Evolutionary conservation across 106 monocot species (phyloP).

Genomic region (Dioscorea zingiberensis): DNA sequence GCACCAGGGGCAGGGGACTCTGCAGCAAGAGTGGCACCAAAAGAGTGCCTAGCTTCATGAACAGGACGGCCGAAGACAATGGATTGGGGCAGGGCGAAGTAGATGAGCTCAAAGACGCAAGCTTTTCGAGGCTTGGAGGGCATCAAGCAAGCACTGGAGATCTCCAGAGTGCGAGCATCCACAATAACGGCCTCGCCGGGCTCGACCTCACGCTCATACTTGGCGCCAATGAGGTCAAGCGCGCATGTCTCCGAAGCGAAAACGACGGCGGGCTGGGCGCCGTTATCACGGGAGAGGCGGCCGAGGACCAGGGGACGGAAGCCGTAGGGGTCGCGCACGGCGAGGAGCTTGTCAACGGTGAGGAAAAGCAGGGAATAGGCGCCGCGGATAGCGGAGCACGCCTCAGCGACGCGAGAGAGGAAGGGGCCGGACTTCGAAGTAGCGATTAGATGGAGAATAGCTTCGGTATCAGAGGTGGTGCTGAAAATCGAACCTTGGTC

Average conservation of each 20-base stretch:
- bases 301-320: constrained; percentile 91
- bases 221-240: constrained; percentile 56
- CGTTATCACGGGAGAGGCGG: constrained; percentile 29
- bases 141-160: constrained; percentile 54
- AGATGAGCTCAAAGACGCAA: constrained; percentile 90
- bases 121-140: constrained; percentile 47
- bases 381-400: constrained; percentile 50
- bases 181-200: constrained; percentile 38
- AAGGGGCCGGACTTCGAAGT: constrained; percentile 65
- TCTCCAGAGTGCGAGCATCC: constrained; percentile 21
- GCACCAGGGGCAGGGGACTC: background rate
- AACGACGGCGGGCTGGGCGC: constrained; percentile 28
- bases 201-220: constrained; percentile 45
- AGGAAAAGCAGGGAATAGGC: constrained; percentile 71
- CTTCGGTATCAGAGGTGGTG: constrained; percentile 70
- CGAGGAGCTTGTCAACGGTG: constrained; percentile 60
- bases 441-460: constrained; percentile 71
- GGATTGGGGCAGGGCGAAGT: constrained; percentile 88
- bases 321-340: constrained; percentile 68
- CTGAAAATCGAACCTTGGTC: constrained; percentile 78
- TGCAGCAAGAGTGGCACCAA: constrained; percentile 59
- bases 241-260: constrained; percentile 81
- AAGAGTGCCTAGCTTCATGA: constrained; percentile 39
- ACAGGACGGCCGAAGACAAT: constrained; percentile 70
- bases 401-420: constrained; percentile 49